Evolutionary conservation across 1,284 basidiomycete species (phyloP).

Genomic region (Exsudoporus floridanus): DNA sequence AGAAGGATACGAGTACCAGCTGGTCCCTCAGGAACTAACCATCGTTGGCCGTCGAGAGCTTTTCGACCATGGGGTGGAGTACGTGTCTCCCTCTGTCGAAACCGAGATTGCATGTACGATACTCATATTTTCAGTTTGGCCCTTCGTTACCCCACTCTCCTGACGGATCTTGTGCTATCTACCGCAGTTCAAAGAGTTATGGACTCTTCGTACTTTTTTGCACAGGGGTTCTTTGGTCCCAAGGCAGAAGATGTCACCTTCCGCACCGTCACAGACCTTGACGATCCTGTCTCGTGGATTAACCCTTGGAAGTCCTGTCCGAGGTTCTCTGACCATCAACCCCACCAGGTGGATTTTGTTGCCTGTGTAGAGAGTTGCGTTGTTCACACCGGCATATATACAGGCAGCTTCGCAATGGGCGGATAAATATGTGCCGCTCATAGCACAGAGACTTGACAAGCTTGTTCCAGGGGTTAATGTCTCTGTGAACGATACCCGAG

Average conservation of each 20-base stretch:
- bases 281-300: constrained; percentile 43
- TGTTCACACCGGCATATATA: background rate
- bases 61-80: constrained; percentile 47
- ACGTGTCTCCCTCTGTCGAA: constrained; percentile 1
- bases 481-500: constrained; percentile 38
- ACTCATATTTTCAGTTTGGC: constrained; percentile 13
- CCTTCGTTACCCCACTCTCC: constrained; percentile 22
- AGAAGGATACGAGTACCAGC: constrained; percentile 39
- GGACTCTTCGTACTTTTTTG: constrained; percentile 48
- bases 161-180: constrained; percentile 40
- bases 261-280: constrained; percentile 40
- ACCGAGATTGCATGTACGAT: background rate
- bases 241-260: constrained; percentile 27
- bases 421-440: constrained; percentile 39
- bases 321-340: background rate
- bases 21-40: constrained; percentile 44
- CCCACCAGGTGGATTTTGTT: constrained; percentile 8
- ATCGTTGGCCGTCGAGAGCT: constrained; percentile 41
- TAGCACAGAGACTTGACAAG: constrained; percentile 39
- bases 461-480: constrained; percentile 37
- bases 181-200: constrained; percentile 46
- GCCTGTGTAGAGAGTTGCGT: background rate
- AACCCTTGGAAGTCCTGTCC: constrained; percentile 45
- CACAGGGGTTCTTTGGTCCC: constrained; percentile 44
- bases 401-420: constrained; percentile 41